Evolutionary conservation across 2,329 filamentous ascomycete genomes (phyloP).

Genomic region (Dichotomopilus funicola): DNA sequence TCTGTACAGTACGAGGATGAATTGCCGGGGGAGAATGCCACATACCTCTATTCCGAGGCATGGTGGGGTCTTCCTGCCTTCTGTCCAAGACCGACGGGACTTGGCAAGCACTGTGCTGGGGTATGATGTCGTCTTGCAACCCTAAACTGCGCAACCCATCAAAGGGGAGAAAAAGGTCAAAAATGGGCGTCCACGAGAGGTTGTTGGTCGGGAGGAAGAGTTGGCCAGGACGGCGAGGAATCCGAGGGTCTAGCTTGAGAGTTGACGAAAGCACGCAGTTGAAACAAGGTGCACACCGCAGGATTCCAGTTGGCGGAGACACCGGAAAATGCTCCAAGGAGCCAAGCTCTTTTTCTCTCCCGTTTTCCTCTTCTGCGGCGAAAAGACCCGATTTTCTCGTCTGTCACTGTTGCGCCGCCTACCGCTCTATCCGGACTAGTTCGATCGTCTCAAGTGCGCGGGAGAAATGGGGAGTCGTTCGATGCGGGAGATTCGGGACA

Average conservation of each 20-base stretch:
- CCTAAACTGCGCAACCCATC: background rate
- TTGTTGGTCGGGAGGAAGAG: background rate
- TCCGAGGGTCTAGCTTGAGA: too few species aligned
- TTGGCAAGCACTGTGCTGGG: constrained; percentile 3
- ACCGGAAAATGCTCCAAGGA: background rate
- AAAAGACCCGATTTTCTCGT: constrained; percentile 4
- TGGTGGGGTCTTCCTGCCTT: constrained; percentile 29
- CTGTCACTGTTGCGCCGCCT: constrained; percentile 7
- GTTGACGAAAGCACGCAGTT: background rate
- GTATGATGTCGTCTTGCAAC: background rate
- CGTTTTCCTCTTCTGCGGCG: background rate
- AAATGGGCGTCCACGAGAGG: background rate
- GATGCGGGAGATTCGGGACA: constrained; percentile 10
- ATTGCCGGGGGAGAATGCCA: constrained; percentile 20
- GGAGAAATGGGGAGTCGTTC: background rate
- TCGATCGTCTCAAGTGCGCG: background rate
- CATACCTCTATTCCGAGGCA: constrained; percentile 51
- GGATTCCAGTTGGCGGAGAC: background rate
- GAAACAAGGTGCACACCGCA: background rate
- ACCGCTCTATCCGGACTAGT: constrained; percentile 13
- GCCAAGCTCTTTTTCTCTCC: background rate
- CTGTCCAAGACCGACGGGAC: background rate
- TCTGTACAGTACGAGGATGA: too few species aligned
- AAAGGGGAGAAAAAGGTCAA: background rate
- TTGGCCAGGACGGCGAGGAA: background rate